Conservation (phyloP, 2,329 filamentous ascomycete genomes). For the Pestalotiopsis sp. region DNA sequence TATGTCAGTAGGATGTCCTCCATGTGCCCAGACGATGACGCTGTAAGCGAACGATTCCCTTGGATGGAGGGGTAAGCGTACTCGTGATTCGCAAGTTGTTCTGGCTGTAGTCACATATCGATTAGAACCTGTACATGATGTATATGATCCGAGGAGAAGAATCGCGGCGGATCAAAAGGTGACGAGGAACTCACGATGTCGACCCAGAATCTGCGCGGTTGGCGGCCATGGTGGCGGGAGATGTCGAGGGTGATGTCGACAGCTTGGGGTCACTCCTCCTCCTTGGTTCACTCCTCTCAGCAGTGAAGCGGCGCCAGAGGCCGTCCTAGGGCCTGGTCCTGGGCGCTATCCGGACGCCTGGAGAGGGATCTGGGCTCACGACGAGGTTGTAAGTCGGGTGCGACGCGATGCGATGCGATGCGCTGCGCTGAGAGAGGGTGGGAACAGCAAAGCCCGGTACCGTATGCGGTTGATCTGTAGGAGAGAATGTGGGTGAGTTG, state of each 20-base stretch:
- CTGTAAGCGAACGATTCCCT: not conserved
- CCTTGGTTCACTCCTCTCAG: conserved; percentile 1
- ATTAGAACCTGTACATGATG: conserved; percentile 31
- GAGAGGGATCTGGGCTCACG: not conserved
- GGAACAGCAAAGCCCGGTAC: not conserved
- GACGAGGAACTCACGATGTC: conserved; percentile 56
- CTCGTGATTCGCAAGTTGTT: conserved; percentile 93
- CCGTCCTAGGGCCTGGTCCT: conserved; percentile 8
- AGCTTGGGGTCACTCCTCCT: conserved; percentile 3
- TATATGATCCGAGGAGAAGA: not conserved
- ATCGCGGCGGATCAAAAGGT: conserved; percentile 9
- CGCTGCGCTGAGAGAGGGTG: not conserved
- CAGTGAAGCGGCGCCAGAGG: conserved; percentile 10
- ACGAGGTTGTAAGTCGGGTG: not conserved
- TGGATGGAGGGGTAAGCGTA: conserved; percentile 47
- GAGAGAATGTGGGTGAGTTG: not conserved
- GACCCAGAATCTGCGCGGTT: conserved; percentile 62
- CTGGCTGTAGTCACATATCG: conserved; percentile 51
- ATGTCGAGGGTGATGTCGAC: not conserved
- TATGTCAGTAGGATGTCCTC: conserved; percentile 36
- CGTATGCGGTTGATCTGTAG: not conserved
- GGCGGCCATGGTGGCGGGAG: conserved; percentile 40
- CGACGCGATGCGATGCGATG: not conserved
- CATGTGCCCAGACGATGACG: conserved; percentile 10
- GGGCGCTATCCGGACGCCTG: conserved; percentile 10